Conservation (phyloP, 148 eudicot species). For the Cornus controversa region DNA sequence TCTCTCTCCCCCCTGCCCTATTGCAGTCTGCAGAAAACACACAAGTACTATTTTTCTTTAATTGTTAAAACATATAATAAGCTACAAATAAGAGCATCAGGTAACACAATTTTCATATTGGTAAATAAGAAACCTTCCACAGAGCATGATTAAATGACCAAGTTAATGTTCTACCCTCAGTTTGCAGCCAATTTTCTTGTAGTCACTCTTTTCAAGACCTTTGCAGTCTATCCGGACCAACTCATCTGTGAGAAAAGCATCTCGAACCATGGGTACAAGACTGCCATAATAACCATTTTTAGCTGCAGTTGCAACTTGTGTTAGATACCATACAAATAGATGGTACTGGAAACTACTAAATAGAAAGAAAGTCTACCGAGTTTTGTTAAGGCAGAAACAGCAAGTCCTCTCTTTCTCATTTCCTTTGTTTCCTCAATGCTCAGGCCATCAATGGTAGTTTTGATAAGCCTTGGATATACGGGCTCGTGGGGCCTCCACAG, state of each 20-base stretch:
- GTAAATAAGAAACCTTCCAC: background rate
- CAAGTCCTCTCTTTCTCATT: constrained; percentile 74
- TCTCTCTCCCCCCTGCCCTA: background rate
- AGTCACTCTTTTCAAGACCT: constrained; percentile 80
- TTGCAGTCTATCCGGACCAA: constrained; percentile 84
- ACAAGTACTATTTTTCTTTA: too few relatives aligned
- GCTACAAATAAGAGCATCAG: background rate
- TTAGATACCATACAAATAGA: background rate
- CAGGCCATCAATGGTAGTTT: constrained; percentile 83
- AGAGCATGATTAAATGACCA: background rate
- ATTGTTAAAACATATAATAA: background rate
- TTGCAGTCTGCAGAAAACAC: background rate
- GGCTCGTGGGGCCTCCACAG: constrained; percentile 98
- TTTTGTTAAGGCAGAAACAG: constrained; percentile 72
- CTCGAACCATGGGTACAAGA: constrained; percentile 89
- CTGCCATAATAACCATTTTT: constrained; percentile 91
- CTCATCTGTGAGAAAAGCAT: constrained; percentile 83
- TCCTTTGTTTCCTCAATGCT: constrained; percentile 90
- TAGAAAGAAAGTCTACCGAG: constrained; percentile 50
- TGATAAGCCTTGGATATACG: constrained; percentile 78
- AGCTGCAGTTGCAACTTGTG: constrained; percentile 42
- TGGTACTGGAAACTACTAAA: background rate
- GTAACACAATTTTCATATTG: background rate
- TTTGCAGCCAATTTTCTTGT: constrained; percentile 84
- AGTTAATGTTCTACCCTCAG: constrained; percentile 54